Conservation (phyloP, 2,329 filamentous ascomycete genomes). For the Cladobotryum protrusum region DNA sequence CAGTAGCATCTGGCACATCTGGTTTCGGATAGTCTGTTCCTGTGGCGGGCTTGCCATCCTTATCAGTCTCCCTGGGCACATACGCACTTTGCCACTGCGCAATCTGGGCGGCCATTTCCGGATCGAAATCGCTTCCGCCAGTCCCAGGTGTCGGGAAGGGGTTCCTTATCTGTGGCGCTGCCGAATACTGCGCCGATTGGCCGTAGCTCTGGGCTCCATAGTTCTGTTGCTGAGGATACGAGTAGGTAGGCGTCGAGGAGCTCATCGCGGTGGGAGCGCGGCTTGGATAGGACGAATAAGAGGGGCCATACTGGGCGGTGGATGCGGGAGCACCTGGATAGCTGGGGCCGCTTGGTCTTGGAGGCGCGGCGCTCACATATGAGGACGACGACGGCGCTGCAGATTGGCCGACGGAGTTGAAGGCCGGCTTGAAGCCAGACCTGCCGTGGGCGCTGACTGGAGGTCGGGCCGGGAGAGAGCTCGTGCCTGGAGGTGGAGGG, state of each 20-base stretch:
- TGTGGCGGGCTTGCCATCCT: conserved; percentile 26
- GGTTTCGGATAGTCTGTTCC: conserved; percentile 24
- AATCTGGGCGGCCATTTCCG: conserved; percentile 84
- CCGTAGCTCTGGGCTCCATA: conserved; percentile 19
- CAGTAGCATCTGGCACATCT: conserved; percentile 38
- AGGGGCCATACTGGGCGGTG: conserved; percentile 38
- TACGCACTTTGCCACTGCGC: conserved; percentile 95
- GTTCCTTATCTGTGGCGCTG: conserved; percentile 67
- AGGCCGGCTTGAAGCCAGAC: conserved; percentile 44
- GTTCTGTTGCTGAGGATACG: conserved; percentile 20
- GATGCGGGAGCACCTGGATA: conserved; percentile 30
- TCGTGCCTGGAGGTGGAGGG: conserved; percentile 72
- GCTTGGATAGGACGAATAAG: conserved; percentile 33
- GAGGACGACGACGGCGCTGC: conserved; percentile 28
- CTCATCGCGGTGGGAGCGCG: conserved; percentile 19
- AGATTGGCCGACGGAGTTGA: conserved; percentile 33
- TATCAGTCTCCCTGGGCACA: conserved; percentile 50
- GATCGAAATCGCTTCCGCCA: conserved; percentile 49
- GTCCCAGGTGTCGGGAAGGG: conserved; percentile 63
- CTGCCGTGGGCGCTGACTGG: conserved; percentile 44
- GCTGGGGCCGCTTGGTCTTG: conserved; percentile 10
- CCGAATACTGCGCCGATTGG: conserved; percentile 35
- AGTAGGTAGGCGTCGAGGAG: conserved; percentile 18
- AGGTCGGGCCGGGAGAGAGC: conserved; percentile 66
- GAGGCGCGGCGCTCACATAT: conserved; percentile 26